These are phyloP conservation scores for Tulasnella sp. DNA, from an alignment of 768 basidiomycete species.

Conservation along the genomic window DNA sequence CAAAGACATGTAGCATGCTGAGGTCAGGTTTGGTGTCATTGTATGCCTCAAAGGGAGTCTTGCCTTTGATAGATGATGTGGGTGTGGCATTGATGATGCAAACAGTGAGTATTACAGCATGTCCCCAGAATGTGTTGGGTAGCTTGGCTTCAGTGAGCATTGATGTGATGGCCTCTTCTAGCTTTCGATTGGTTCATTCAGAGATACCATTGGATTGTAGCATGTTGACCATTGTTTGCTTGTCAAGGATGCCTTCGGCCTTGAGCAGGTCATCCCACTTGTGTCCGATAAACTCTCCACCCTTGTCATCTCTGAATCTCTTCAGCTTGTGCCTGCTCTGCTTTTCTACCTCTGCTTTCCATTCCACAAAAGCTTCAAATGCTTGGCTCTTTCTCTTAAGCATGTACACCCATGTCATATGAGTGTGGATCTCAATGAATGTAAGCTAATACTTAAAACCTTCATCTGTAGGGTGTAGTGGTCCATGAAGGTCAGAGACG, in stretches of 20 bases:
- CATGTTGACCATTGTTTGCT: conserved; percentile 9
- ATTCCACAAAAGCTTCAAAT: conserved; percentile 24
- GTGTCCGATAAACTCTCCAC: conserved; percentile 29
- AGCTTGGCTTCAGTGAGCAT: background rate
- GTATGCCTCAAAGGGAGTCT: conserved; percentile 19
- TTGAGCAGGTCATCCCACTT: background rate
- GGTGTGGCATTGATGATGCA: conserved; percentile 12
- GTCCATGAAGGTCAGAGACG: conserved; percentile 17
- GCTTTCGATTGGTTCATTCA: conserved; percentile 6
- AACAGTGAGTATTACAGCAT: background rate
- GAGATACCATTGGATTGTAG: conserved; percentile 16
- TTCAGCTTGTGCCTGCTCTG: conserved; percentile 24
- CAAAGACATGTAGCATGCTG: conserved; percentile 20
- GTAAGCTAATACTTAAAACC: conserved; percentile 15
- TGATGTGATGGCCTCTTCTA: background rate
- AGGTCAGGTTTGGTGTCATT: conserved; percentile 19
- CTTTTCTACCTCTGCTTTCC: conserved; percentile 29
- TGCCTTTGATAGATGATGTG: background rate
- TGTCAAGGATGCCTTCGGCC: conserved; percentile 14
- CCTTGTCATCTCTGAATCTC: conserved; percentile 29
- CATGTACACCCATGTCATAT: background rate
- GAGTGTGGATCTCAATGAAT: conserved; percentile 16
- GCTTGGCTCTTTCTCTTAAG: conserved; percentile 7
- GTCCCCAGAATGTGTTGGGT: background rate
- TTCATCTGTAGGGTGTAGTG: background rate